A percentile compares a stretch with the other conserved stretches of the same genome.
Evolutionary conservation across 331 rosid genomes (phyloP).

Genomic region (Quercus lobata): DNA sequence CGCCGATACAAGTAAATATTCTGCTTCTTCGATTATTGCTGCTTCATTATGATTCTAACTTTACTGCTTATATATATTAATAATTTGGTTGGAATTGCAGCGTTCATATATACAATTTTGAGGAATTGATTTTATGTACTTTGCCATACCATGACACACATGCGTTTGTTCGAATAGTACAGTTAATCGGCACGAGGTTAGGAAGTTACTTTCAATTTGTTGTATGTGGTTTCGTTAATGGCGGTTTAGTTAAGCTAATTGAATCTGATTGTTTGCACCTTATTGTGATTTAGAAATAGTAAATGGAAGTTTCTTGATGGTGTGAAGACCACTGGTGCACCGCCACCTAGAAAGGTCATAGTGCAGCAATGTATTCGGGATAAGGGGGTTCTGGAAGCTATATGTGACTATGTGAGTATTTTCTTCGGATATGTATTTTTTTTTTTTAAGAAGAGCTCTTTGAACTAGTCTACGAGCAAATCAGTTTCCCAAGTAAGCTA

Average conservation of each 20-base stretch:
- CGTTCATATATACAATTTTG: slow-evolving; percentile 66
- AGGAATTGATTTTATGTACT: slow-evolving; percentile 71
- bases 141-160: slow-evolving; percentile 91
- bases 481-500: too few species aligned
- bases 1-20: slow-evolving; percentile 62
- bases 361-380: slow-evolving; percentile 86
- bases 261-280: slow-evolving; percentile 27
- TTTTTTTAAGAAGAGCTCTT: too few species aligned
- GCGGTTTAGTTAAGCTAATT: background rate
- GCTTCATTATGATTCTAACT: background rate
- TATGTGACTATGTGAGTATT: slow-evolving; percentile 81
- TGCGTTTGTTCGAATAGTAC: slow-evolving; percentile 70
- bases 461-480: too few species aligned
- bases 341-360: slow-evolving; percentile 78
- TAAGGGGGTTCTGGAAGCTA: slow-evolving; percentile 60
- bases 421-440: background rate
- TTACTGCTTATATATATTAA: background rate
- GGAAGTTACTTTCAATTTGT: slow-evolving; percentile 10
- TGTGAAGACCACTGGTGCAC: slow-evolving; percentile 78
- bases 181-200: slow-evolving; percentile 64
- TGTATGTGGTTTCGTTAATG: slow-evolving; percentile 4
- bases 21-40: slow-evolving; percentile 1
- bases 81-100: slow-evolving; percentile 37
- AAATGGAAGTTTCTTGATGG: slow-evolving; percentile 85
- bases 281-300: slow-evolving; percentile 45